Base-by-base conservation (phyloP, 1,139 yeast genomes). In the Geotrichum australiense region DNA sequence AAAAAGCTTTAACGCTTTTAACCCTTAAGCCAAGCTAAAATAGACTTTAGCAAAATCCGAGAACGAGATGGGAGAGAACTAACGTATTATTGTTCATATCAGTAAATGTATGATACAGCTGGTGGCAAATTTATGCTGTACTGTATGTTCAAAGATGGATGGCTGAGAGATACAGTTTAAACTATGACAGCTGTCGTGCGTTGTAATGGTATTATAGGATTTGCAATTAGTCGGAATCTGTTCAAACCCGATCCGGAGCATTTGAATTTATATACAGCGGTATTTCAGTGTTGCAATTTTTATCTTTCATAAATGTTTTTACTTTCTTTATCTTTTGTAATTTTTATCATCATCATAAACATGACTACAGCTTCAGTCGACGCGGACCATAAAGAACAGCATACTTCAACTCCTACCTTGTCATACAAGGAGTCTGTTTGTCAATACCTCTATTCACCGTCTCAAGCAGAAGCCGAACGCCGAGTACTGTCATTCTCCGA, bases 401-500 rank as follows among this genome's bases (percentile, higher is more conserved):
- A 25, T 12, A 22, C 26, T 7, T 23, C 23, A 16, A 21, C 18
- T 21, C 33, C 35, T 4, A 18, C 54, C 15, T 37, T 58, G 37
- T 40, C 64, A 1, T 64, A 60, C 45, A 47, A 49, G 24, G 66
- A 63, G 27, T 64, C 75, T 2, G 59, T 69, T 44, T 54, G 57
- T 27, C 70, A 71, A 38, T 72, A 75, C 71, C 59, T 67, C 53
- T 53, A 57, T 14, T 53, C 61, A 20, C 65, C 66, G 15, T 53
- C 66, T 1, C 53, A 68, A 7, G 53, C 50, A 3, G 56, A 61
- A 29, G 65, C 72, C 11, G 76, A 73, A 52, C 47, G 54, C 3
- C 56, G 53, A 21, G 62, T 73, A 2, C 50, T 72, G 8, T 68
- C 77, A 11, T 56, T 63, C 27, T 59, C 80, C 12, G 77, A 85